A percentile compares a stretch with the other conserved stretches of the same genome.
Conservation (phyloP, 495 filamentous ascomycete species). For the Pseudevernia furfuracea region DNA sequence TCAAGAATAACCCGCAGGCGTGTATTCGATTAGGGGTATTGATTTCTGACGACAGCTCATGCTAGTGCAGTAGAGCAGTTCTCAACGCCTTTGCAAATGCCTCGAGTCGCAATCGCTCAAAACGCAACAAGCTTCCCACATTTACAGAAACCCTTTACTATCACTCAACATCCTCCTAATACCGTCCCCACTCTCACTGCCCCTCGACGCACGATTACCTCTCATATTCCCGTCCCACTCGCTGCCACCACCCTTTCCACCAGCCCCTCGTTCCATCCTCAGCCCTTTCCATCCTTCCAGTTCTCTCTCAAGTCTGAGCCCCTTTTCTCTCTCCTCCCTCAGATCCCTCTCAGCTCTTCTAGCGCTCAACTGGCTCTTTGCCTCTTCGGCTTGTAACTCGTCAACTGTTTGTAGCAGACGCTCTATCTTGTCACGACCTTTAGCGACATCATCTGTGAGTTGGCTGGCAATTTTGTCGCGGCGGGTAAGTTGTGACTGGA, state of each 20-base stretch:
- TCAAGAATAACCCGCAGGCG: not conserved
- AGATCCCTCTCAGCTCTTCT: constrained; percentile 84
- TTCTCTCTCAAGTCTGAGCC: constrained; percentile 75
- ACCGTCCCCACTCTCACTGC: constrained; percentile 24
- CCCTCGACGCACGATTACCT: constrained; percentile 17
- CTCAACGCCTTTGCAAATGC: constrained; percentile 14
- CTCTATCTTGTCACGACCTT: constrained; percentile 80
- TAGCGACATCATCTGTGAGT: constrained; percentile 70
- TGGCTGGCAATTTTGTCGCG: constrained; percentile 76
- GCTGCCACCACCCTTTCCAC: constrained; percentile 34
- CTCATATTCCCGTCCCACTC: constrained; percentile 28
- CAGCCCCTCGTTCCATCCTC: constrained; percentile 51
- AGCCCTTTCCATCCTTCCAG: constrained; percentile 76
- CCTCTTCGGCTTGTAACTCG: constrained; percentile 82
- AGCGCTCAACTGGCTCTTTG: constrained; percentile 65
- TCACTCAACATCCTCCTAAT: constrained; percentile 28
- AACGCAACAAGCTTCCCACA: not conserved
- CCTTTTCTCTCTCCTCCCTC: constrained; percentile 80
- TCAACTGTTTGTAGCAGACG: constrained; percentile 85
- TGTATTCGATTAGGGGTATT: not conserved
- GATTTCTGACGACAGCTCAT: not conserved
- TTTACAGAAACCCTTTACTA: constrained; percentile 29
- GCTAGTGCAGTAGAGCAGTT: not conserved
- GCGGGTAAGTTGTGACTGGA: constrained; percentile 86
- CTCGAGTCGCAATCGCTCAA: not conserved